Percentiles rank a stretch among this genome's conserved stretches.
Conservation (phyloP, 1,284 basidiomycete genomes). For the Sparassis latifolia region DNA sequence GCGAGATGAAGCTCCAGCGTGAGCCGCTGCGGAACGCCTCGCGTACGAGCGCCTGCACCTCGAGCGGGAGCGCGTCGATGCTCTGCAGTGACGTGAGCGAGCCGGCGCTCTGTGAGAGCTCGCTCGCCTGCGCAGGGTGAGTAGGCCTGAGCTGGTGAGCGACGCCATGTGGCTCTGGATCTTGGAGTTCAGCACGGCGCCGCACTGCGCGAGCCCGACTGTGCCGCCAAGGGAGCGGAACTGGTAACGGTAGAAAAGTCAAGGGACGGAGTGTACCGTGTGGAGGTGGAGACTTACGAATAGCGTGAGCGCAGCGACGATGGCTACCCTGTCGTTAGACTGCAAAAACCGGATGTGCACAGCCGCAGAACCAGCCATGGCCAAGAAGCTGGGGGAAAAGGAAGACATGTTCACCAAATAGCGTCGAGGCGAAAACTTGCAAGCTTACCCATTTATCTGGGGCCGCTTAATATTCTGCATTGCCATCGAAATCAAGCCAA, state of each 20-base stretch:
- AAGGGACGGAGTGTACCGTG: not conserved
- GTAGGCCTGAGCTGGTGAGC: constrained; percentile 20
- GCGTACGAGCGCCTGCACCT: constrained; percentile 29
- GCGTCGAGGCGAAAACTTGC: not conserved
- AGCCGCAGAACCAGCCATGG: constrained; percentile 37
- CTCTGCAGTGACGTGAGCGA: constrained; percentile 28
- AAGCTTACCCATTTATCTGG: constrained; percentile 32
- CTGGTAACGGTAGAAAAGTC: constrained; percentile 16
- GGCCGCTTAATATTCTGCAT: constrained; percentile 30
- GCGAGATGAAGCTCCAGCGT: constrained; percentile 38
- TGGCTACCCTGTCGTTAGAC: constrained; percentile 30
- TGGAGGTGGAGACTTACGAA: constrained; percentile 30
- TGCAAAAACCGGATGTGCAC: constrained; percentile 42
- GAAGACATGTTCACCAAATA: not conserved
- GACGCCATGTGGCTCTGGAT: constrained; percentile 29
- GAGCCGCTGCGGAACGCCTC: constrained; percentile 36
- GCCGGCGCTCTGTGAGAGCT: constrained; percentile 16
- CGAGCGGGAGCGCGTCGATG: constrained; percentile 29
- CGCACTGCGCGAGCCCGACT: constrained; percentile 44
- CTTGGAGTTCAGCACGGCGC: constrained; percentile 39
- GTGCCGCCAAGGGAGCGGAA: constrained; percentile 44
- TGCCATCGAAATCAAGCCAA: constrained; percentile 38
- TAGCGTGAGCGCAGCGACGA: constrained; percentile 35
- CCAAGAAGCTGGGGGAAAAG: constrained; percentile 32
- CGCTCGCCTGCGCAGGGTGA: constrained; percentile 23